phyloP scores from a whole-genome alignment of 1,139 yeast genomes.

The Pichia sp. region DNA sequence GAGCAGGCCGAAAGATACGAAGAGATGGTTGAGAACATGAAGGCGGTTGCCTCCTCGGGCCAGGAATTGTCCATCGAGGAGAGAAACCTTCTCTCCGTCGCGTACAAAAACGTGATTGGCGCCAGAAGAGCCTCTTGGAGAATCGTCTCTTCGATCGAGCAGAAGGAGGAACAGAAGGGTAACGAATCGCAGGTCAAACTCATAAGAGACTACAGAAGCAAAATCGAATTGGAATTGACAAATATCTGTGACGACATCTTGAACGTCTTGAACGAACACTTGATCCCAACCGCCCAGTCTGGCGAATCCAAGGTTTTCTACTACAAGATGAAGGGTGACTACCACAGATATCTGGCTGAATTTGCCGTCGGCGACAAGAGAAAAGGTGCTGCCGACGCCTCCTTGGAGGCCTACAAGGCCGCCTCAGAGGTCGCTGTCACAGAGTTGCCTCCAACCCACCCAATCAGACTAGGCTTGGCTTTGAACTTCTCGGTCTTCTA shows the following conservation, averaged over 20 bases:
- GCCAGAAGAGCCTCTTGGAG: constrained; percentile 99
- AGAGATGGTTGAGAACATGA: constrained; percentile 99
- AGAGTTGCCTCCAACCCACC: constrained; percentile 97
- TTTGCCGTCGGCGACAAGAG: constrained; percentile 89
- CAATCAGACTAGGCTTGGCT: constrained; percentile 96
- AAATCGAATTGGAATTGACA: constrained; percentile 89
- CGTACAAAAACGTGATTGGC: constrained; percentile 97
- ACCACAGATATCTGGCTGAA: constrained; percentile 98
- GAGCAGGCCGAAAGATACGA: constrained; percentile 99
- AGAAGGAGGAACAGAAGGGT: constrained; percentile 96
- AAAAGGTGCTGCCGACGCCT: constrained; percentile 86
- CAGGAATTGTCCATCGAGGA: constrained; percentile 96
- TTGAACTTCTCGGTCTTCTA: constrained; percentile 96
- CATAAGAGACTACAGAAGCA: constrained; percentile 91
- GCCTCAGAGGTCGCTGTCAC: constrained; percentile 97
- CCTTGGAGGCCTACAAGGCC: constrained; percentile 89
- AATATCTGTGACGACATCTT: constrained; percentile 93
- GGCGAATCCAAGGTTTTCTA: constrained; percentile 98
- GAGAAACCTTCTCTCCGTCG: constrained; percentile 94
- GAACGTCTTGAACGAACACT: constrained; percentile 79
- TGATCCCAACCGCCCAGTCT: constrained; percentile 90
- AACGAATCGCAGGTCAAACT: constrained; percentile 82
- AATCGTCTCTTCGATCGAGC: constrained; percentile 95
- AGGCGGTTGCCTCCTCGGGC: constrained; percentile 93
- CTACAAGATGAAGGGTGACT: constrained; percentile 99